Percentiles rank a stretch among this genome's conserved stretches.
Conservation (phyloP, 2,329 filamentous ascomycete genomes). For the Aspergillus piperis region DNA sequence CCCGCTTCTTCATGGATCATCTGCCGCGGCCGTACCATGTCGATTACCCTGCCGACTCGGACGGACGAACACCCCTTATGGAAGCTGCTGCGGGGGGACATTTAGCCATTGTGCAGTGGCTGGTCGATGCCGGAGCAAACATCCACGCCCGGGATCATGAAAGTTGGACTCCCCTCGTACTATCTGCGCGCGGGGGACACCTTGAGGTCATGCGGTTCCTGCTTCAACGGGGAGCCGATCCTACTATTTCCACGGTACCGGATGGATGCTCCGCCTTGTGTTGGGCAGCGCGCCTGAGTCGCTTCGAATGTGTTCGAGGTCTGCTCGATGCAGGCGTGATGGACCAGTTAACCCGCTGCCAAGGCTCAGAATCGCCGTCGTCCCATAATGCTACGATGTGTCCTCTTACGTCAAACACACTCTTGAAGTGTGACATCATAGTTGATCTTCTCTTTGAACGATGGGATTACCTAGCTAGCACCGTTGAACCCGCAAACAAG, state of each 20-base stretch:
- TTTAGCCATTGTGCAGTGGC: neutral
- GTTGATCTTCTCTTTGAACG: neutral
- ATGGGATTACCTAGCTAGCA: neutral
- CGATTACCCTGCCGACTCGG: neutral
- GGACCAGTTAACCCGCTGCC: neutral
- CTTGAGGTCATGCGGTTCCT: neutral
- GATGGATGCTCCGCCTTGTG: neutral
- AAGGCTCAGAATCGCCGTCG: too few species aligned
- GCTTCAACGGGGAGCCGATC: neutral
- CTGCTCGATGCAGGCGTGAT: neutral
- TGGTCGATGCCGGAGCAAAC: neutral
- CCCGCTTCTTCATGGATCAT: neutral
- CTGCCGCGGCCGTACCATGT: neutral
- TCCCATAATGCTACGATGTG: neutral
- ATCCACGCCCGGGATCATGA: neutral
- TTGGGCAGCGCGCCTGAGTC: neutral
- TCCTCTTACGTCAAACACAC: neutral
- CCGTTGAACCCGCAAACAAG: neutral
- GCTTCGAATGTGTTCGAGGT: neutral
- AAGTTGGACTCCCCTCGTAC: neutral
- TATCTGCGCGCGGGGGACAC: neutral
- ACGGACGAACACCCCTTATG: neutral
- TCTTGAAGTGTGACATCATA: neutral
- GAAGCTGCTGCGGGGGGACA: neutral
- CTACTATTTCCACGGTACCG: neutral